Base-by-base conservation (phyloP, 345 rosid species). In the Aquilaria sinensis region DNA sequence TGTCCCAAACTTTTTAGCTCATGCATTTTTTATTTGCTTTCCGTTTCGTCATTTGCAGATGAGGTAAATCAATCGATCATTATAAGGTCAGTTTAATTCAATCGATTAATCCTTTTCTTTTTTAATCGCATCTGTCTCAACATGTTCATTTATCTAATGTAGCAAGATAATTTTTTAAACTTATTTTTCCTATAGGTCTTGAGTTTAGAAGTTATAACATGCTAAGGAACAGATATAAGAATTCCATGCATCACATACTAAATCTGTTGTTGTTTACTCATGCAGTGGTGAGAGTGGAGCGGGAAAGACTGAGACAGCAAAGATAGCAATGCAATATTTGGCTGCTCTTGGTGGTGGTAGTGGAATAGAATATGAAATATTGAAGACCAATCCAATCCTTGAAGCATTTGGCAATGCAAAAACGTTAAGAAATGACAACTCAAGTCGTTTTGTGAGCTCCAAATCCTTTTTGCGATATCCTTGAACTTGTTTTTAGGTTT, bases 291-390 rank as follows among this genome's bases (percentile, higher is more conserved):
- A 93, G 79, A 93, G 98, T 83, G 98, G 97, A 70, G 98, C 98
- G 16, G 99, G 99, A 65, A 94, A 94, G 79, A 94, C 99, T 30
- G 97, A 94, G 84, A 90, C 99, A 31, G 99, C 99, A 55, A 94
- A 94, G 85, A 94, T 94, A 80, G 96, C 97, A 52, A 94, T 94
- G 99, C 99, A 94, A 62, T 94, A 90, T 78, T 77, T 94, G 80
- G 99, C 99, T 74, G 96, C 97, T 67, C 97, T 90, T 70, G 99
- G 99, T 73, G 99, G 97, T 56, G 99, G 99, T 71, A 90, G 96
- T 65, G 99, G 99, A 62, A 94, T 94, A 16, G 99, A 94, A 51
- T 82, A 90, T 78, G 99, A 94, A 80, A 90, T 94, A 68, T 69
- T 94, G 81, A 88, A 94, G 78, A 90, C 99, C 51, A 94, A 94